These are phyloP conservation scores for Ascochyta koolunga DNA, from an alignment of 2,329 filamentous ascomycete genomes.

Conservation along the genomic window DNA sequence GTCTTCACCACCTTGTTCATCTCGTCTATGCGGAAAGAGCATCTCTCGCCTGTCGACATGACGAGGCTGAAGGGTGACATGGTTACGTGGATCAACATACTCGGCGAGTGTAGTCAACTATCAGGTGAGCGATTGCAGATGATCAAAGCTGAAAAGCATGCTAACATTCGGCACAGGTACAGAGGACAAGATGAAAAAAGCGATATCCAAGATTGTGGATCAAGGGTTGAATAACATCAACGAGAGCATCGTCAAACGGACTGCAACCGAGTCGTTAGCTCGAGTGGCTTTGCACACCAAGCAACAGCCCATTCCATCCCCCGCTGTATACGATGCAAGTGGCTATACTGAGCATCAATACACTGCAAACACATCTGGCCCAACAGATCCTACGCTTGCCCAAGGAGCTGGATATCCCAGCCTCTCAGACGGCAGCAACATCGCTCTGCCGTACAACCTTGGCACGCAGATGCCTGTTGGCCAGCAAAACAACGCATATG, in stretches of 20 bases:
- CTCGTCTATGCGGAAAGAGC: slow-evolving; percentile 69
- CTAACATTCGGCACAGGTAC: slow-evolving; percentile 46
- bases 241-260: slow-evolving; percentile 52
- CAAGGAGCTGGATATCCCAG: slow-evolving; percentile 30
- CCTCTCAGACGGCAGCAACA: slow-evolving; percentile 15
- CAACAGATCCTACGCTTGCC: slow-evolving; percentile 31
- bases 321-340: slow-evolving; percentile 31
- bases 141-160: not conserved
- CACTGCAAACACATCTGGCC: slow-evolving; percentile 17
- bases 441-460: slow-evolving; percentile 35
- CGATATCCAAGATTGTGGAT: slow-evolving; percentile 57
- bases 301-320: slow-evolving; percentile 24
- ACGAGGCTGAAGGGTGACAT: slow-evolving; percentile 69
- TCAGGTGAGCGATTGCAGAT: slow-evolving; percentile 60
- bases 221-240: slow-evolving; percentile 56
- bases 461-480: slow-evolving; percentile 28
- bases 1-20: slow-evolving; percentile 75
- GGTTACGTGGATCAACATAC: slow-evolving; percentile 70
- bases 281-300: slow-evolving; percentile 44
- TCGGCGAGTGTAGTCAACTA: slow-evolving; percentile 70
- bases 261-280: slow-evolving; percentile 52
- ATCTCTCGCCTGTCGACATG: slow-evolving; percentile 65
- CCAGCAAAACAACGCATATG: slow-evolving; percentile 32
- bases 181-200: slow-evolving; percentile 54
- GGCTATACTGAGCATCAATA: slow-evolving; percentile 34